phyloP scores from a whole-genome alignment of 192 early-diverging fungal genomes.

The Coemansia pectinata region DNA sequence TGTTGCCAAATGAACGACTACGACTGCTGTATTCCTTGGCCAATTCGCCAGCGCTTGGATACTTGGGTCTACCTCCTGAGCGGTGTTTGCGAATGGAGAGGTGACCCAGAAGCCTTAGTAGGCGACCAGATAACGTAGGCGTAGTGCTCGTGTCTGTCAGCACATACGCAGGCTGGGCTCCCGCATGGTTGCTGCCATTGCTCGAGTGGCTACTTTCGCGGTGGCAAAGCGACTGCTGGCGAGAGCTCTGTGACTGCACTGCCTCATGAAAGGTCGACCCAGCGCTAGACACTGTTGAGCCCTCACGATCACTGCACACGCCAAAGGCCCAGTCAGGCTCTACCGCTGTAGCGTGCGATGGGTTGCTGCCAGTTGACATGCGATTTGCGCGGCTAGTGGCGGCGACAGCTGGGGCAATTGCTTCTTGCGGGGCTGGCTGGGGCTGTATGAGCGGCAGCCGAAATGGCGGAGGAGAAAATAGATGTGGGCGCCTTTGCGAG shows the following conservation, averaged over 20 bases:
- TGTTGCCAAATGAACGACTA: conserved; percentile 12
- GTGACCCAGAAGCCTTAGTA: conserved; percentile 7
- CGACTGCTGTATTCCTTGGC: background rate
- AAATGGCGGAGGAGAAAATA: background rate
- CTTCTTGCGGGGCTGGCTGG: background rate
- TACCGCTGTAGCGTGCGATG: conserved; percentile 15
- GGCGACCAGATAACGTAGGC: conserved; percentile 2
- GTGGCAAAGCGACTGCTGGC: background rate
- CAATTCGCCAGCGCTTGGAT: background rate
- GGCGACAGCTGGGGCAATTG: background rate
- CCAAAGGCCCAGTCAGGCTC: conserved; percentile 11
- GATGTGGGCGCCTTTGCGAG: background rate
- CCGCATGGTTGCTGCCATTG: background rate
- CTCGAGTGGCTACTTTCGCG: conserved; percentile 4
- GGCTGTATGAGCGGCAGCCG: background rate
- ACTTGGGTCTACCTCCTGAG: background rate
- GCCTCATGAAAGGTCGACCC: conserved; percentile 22
- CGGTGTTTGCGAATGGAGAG: conserved; percentile 15
- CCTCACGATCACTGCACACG: conserved; percentile 6
- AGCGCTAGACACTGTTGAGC: conserved; percentile 14
- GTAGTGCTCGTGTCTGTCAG: background rate
- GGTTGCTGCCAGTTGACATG: conserved; percentile 16
- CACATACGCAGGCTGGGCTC: background rate
- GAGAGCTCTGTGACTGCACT: background rate
- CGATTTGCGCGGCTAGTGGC: background rate